Percentiles rank a stretch among this genome's conserved stretches.
Evolutionary conservation across 1,139 yeast genomes (phyloP).

Genomic region (Scheffersomyces titani): DNA sequence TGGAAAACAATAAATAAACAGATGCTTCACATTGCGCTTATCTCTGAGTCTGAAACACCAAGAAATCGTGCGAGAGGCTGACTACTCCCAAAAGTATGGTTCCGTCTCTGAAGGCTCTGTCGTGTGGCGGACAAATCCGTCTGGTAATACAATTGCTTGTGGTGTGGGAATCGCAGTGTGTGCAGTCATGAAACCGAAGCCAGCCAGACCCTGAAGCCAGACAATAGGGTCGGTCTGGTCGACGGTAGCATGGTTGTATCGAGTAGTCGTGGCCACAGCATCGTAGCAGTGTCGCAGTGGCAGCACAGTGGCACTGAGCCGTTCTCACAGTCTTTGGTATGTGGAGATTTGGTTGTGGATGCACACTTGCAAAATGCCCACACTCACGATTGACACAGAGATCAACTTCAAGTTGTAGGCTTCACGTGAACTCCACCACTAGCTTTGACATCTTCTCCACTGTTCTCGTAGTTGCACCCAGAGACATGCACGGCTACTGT

Average conservation of each 20-base stretch:
- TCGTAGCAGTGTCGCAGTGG: too few relatives aligned
- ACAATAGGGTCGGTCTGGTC: background rate
- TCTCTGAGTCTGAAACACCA: background rate
- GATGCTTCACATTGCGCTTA: background rate
- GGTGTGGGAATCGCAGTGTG: background rate
- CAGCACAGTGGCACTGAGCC: background rate
- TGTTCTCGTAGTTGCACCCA: too few relatives aligned
- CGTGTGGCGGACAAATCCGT: background rate
- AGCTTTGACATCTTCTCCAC: too few relatives aligned
- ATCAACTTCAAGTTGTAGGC: background rate
- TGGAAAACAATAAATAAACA: background rate
- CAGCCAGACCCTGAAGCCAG: background rate
- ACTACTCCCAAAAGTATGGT: background rate
- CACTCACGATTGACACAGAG: background rate
- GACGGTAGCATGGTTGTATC: background rate
- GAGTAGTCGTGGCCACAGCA: background rate
- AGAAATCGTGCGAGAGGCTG: background rate
- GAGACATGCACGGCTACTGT: too few relatives aligned
- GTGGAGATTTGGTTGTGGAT: background rate
- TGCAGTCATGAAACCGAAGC: background rate
- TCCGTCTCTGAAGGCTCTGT: background rate
- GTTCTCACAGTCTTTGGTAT: background rate
- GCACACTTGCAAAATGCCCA: background rate
- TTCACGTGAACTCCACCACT: background rate
- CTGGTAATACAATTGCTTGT: background rate